phyloP scores from a whole-genome alignment of 2,329 filamentous ascomycete species.

The Aphanocladium album region DNA sequence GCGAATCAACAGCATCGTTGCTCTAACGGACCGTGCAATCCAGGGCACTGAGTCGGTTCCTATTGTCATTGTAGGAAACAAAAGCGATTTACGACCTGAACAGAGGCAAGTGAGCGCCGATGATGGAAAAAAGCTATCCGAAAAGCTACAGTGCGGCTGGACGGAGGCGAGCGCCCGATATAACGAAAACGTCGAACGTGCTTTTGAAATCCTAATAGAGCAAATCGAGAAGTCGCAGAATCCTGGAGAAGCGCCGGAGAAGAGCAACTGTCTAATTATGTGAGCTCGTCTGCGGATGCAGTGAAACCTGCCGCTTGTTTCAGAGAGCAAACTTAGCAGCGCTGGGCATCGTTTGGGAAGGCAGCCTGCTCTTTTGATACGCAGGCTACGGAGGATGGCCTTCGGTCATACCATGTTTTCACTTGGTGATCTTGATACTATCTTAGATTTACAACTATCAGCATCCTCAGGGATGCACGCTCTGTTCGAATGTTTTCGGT shows the following conservation, averaged over 20 bases:
- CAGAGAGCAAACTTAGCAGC: neutral
- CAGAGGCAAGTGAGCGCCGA: constrained; percentile 86
- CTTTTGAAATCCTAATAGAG: constrained; percentile 89
- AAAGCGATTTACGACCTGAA: constrained; percentile 87
- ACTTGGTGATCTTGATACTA: neutral
- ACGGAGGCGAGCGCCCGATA: constrained; percentile 92
- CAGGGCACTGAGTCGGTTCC: constrained; percentile 90
- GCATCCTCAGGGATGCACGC: neutral
- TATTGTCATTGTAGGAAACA: constrained; percentile 93
- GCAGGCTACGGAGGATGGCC: neutral
- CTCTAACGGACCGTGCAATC: neutral
- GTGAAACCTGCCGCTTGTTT: neutral
- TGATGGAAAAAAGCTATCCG: constrained; percentile 76
- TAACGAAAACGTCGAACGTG: constrained; percentile 87
- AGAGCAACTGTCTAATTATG: constrained; percentile 82
- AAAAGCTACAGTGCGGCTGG: constrained; percentile 87
- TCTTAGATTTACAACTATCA: neutral
- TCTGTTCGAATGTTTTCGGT: neutral
- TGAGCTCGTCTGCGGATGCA: constrained; percentile 34
- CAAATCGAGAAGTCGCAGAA: constrained; percentile 95
- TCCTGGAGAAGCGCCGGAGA: constrained; percentile 74
- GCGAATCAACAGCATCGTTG: neutral
- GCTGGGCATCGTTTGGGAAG: neutral
- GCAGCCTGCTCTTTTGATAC: neutral
- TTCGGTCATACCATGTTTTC: neutral